phyloP scores from a whole-genome alignment of 1,284 basidiomycete species.

The Testicularia cyperi region DNA sequence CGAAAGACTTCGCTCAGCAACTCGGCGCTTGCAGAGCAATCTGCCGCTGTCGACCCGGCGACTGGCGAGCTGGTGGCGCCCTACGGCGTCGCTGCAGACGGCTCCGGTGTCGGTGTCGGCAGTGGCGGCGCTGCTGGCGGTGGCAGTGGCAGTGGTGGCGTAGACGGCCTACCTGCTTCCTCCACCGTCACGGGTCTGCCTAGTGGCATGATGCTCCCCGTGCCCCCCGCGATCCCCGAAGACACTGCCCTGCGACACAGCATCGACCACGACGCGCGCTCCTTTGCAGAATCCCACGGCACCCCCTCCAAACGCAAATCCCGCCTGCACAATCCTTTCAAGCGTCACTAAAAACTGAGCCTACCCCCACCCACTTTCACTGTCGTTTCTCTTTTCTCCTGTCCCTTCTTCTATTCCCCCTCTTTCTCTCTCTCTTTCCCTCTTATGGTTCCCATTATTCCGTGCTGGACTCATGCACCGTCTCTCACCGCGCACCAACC shows the following conservation, averaged over 20 bases:
- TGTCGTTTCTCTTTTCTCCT: neutral
- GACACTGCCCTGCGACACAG: constrained; percentile 4
- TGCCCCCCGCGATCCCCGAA: constrained; percentile 24
- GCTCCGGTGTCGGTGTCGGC: no score
- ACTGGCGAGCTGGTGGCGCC: constrained; percentile 15
- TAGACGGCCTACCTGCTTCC: constrained; percentile 13
- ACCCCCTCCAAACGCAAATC: constrained; percentile 33
- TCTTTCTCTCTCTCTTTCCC: neutral
- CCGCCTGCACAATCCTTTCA: constrained; percentile 49
- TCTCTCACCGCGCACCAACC: no score
- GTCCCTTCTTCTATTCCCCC: neutral
- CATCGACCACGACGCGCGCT: constrained; percentile 19
- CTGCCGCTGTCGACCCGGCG: constrained; percentile 14
- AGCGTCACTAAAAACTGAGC: no score
- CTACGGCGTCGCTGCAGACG: constrained; percentile 18
- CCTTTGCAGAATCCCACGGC: constrained; percentile 31
- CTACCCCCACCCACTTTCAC: no score
- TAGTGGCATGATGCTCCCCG: constrained; percentile 7
- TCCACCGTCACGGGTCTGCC: constrained; percentile 10
- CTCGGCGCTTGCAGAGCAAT: constrained; percentile 7
- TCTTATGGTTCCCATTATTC: no score
- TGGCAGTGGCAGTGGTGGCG: neutral
- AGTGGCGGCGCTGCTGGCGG: no score
- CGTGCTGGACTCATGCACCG: no score
- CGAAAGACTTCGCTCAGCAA: constrained; percentile 11